A percentile compares a stretch with the other conserved stretches of the same genome.
Evolutionary conservation across 2,329 filamentous ascomycete species (phyloP).

Genomic region (Nigrospora oryzae): DNA sequence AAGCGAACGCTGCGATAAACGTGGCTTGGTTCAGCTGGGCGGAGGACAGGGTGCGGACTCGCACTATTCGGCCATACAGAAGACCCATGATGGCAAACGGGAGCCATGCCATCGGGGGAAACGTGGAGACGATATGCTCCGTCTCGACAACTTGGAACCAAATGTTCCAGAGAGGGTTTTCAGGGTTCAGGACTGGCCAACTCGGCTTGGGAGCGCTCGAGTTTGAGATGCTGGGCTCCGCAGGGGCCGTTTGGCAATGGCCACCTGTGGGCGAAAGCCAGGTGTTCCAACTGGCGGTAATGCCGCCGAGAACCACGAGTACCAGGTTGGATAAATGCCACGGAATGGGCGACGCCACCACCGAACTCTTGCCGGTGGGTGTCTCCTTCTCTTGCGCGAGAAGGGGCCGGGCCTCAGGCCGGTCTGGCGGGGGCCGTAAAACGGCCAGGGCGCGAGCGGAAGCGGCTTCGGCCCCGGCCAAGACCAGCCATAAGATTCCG

Average conservation of each 20-base stretch:
- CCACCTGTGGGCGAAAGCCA: constrained; percentile 33
- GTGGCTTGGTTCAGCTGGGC: constrained; percentile 19
- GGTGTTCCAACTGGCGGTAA: constrained; percentile 37
- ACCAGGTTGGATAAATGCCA: constrained; percentile 31
- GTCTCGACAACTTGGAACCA: constrained; percentile 30
- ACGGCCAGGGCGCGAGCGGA: constrained; percentile 17
- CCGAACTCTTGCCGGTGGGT: constrained; percentile 6
- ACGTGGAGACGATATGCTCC: constrained; percentile 24
- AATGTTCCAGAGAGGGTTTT: constrained; percentile 18
- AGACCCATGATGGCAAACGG: constrained; percentile 36
- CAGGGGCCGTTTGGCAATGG: constrained; percentile 16
- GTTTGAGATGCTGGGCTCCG: not conserved
- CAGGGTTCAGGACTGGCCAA: not conserved
- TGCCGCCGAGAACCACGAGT: constrained; percentile 21
- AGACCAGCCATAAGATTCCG: constrained; percentile 29
- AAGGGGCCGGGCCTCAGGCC: constrained; percentile 6
- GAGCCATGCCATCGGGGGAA: constrained; percentile 37
- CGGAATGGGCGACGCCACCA: constrained; percentile 18
- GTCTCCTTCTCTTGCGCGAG: not conserved
- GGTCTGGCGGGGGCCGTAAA: constrained; percentile 7
- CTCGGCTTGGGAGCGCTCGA: not conserved
- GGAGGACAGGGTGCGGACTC: constrained; percentile 9
- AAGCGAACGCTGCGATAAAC: constrained; percentile 15
- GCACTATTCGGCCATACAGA: constrained; percentile 30
- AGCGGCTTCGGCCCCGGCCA: constrained; percentile 24